Evolutionary conservation across 768 basidiomycete genomes (phyloP).

Genomic region (Termitomyces heimii): DNA sequence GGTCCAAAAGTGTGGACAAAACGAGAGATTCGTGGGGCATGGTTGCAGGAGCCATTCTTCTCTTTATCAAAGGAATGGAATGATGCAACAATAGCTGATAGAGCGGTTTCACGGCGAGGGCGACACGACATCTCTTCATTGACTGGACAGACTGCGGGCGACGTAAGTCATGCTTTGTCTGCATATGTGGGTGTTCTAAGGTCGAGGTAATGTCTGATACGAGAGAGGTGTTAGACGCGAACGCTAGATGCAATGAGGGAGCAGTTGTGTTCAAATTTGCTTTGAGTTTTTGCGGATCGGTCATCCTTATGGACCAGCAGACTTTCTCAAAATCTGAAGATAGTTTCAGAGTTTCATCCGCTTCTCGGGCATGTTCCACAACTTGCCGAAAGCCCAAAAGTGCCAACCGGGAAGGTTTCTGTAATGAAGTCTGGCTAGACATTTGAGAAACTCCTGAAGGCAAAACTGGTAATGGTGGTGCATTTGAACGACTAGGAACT

Average conservation of each 20-base stretch:
- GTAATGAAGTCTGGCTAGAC: slow-evolving; percentile 28
- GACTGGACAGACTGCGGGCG: slow-evolving; percentile 40
- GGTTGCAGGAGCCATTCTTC: slow-evolving; percentile 18
- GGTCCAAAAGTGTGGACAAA: slow-evolving; percentile 49
- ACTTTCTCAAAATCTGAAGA: slow-evolving; percentile 51
- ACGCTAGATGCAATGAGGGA: slow-evolving; percentile 34
- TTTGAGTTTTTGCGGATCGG: slow-evolving; percentile 27
- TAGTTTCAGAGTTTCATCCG: slow-evolving; percentile 45
- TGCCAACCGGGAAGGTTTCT: slow-evolving; percentile 43
- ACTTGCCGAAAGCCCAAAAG: slow-evolving; percentile 57
- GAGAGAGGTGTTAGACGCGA: slow-evolving; percentile 34
- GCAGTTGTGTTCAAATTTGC: slow-evolving; percentile 21
- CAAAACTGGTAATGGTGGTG: slow-evolving; percentile 20
- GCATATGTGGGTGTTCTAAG: slow-evolving; percentile 8
- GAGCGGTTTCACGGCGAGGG: slow-evolving; percentile 35
- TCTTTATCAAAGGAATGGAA: slow-evolving; percentile 26
- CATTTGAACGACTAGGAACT: slow-evolving; percentile 17
- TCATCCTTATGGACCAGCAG: slow-evolving; percentile 46
- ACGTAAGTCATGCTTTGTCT: slow-evolving; percentile 30
- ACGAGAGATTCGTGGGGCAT: slow-evolving; percentile 58
- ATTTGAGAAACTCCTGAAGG: slow-evolving; percentile 13
- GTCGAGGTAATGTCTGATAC: slow-evolving; percentile 17
- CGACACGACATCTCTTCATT: slow-evolving; percentile 18
- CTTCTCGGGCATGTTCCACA: slow-evolving; percentile 56
- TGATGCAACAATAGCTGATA: slow-evolving; percentile 43